Percentiles rank a stretch among this genome's conserved stretches.
These are phyloP conservation scores for Dunaliella primolecta DNA, from an alignment of 139 green algal species.

Conservation along the genomic window DNA sequence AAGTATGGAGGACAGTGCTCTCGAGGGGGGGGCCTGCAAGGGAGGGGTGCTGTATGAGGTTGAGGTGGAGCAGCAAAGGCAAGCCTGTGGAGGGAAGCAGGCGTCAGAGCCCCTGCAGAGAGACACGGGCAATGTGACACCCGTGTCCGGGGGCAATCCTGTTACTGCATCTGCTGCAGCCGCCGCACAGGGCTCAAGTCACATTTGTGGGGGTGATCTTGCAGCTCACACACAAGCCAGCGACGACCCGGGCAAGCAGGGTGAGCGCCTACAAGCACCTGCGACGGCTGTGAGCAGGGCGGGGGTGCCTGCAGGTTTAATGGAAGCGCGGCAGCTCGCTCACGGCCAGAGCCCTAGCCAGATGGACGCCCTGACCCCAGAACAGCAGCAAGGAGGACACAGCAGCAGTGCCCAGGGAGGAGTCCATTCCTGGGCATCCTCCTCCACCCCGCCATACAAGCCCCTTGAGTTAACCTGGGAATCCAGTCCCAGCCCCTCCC, in stretches of 20 bases:
- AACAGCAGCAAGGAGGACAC: background rate
- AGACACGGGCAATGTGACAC: background rate
- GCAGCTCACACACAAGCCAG: too few relatives aligned
- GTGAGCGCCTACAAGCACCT: background rate
- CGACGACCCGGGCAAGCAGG: background rate
- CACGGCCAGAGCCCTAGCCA: background rate
- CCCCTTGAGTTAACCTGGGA: too few relatives aligned
- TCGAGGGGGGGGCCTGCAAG: background rate
- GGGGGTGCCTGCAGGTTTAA: background rate
- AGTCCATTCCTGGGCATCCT: too few relatives aligned
- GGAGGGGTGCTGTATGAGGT: background rate
- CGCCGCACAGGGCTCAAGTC: too few relatives aligned
- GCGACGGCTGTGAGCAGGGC: background rate
- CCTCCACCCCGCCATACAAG: background rate
- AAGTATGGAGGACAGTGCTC: background rate
- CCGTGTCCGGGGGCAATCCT: background rate
- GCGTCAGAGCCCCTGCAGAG: background rate
- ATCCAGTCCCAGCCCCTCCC: background rate
- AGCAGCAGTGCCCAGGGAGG: too few relatives aligned
- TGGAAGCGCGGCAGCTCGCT: background rate
- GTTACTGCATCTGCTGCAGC: too few relatives aligned
- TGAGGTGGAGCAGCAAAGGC: background rate
- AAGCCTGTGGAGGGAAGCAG: background rate
- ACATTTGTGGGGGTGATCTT: background rate
- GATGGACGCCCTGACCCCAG: background rate